Percentiles rank a stretch among this genome's conserved stretches.
Evolutionary conservation across 2,329 filamentous ascomycete species (phyloP).

Genomic region (Cladosporium sp.): DNA sequence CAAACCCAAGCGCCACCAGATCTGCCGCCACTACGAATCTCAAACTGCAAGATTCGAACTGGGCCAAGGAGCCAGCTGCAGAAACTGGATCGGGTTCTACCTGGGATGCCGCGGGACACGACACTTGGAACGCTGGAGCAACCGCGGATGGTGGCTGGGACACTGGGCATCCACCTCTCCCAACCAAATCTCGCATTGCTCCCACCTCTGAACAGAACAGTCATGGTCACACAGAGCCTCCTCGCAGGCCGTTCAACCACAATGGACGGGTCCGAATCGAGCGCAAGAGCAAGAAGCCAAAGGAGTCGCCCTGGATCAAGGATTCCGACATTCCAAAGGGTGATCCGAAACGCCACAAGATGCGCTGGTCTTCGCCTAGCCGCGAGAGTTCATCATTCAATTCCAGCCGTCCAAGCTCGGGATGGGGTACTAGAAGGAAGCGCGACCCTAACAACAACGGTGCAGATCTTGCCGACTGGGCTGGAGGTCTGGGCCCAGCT

Average conservation of each 20-base stretch:
- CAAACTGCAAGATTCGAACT: neutral
- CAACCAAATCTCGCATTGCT: neutral
- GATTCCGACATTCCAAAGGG: slow-evolving; percentile 4
- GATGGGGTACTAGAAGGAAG: slow-evolving; percentile 1
- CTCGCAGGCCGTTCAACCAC: neutral
- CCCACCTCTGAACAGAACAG: neutral
- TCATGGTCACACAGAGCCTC: neutral
- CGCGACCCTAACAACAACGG: neutral
- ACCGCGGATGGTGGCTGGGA: neutral
- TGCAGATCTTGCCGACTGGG: slow-evolving; percentile 38
- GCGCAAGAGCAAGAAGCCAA: slow-evolving; percentile 1
- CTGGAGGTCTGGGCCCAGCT: slow-evolving; percentile 43
- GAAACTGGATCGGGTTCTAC: neutral
- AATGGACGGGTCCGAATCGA: neutral
- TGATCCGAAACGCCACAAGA: slow-evolving; percentile 2
- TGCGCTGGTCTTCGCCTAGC: neutral
- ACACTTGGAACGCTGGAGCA: neutral
- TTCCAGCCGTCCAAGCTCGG: neutral
- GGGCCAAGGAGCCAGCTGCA: neutral
- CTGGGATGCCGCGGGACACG: neutral
- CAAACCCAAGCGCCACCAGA: neutral
- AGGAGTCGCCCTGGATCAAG: slow-evolving; percentile 14
- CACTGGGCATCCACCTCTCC: neutral
- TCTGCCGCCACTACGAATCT: neutral
- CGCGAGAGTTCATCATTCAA: neutral